A percentile compares a stretch with the other conserved stretches of the same genome.
These are phyloP conservation scores for Venturia oleaginea DNA, from an alignment of 2,329 filamentous ascomycete species.

Conservation along the genomic window DNA sequence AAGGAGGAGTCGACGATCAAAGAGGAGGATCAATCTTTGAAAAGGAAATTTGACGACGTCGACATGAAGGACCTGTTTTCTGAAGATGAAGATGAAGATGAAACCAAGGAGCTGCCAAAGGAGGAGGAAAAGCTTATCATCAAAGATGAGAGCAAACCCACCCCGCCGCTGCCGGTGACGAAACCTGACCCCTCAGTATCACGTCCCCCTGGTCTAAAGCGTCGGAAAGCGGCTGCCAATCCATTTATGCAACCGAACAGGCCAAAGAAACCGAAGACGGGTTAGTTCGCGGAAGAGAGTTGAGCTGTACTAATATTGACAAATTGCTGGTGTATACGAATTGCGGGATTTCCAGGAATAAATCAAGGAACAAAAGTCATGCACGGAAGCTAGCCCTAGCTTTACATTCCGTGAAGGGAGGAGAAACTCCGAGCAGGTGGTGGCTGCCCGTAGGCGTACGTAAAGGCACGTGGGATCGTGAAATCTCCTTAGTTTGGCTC, in stretches of 20 bases:
- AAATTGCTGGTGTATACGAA: neutral
- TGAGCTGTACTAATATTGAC: neutral
- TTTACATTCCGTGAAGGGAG: neutral
- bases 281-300: neutral
- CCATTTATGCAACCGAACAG: conserved; percentile 10
- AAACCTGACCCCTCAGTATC: neutral
- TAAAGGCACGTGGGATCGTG: neutral
- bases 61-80: conserved; percentile 17
- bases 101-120: neutral
- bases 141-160: neutral
- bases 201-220: neutral
- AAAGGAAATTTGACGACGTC: conserved; percentile 9
- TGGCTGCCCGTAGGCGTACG: neutral
- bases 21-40: neutral
- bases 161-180: neutral
- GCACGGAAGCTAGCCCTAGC: neutral
- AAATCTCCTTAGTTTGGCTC: neutral
- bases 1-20: neutral
- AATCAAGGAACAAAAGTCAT: neutral
- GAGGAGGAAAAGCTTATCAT: neutral
- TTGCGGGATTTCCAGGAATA: neutral
- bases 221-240: conserved; percentile 8
- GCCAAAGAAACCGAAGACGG: conserved; percentile 9
- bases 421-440: neutral
- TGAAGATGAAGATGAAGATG: conserved; percentile 5